phyloP scores from a whole-genome alignment of 2,329 filamentous ascomycete genomes.

The Daldinia sp. region DNA sequence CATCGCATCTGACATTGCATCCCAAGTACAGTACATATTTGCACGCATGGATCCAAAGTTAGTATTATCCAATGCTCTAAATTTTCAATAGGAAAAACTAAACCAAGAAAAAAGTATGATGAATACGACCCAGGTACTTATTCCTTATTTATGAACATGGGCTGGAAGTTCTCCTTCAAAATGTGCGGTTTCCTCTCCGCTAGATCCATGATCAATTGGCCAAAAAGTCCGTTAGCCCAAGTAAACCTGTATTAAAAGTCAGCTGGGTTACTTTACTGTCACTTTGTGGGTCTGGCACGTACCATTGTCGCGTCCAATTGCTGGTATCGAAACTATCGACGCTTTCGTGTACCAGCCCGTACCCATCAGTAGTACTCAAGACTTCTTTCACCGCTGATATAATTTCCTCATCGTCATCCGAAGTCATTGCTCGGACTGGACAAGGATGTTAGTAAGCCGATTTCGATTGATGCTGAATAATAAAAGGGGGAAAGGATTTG shows the following conservation, averaged over 20 bases:
- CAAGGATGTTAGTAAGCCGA: not conserved
- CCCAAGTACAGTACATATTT: too few species aligned
- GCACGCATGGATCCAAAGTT: too few species aligned
- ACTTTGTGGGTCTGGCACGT: constrained; percentile 31
- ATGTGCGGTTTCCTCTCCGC: constrained; percentile 72
- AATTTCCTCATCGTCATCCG: constrained; percentile 79
- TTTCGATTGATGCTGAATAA: too few species aligned
- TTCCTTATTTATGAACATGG: constrained; percentile 16
- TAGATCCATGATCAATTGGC: constrained; percentile 81
- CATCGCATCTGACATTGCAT: too few species aligned
- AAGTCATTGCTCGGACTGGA: constrained; percentile 61
- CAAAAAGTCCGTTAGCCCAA: constrained; percentile 89
- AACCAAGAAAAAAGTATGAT: too few species aligned
- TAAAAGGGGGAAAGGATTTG: not conserved
- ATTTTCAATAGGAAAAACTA: too few species aligned
- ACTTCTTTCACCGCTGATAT: constrained; percentile 66
- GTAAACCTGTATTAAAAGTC: constrained; percentile 71
- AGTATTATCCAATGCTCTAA: too few species aligned
- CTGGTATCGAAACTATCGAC: constrained; percentile 69
- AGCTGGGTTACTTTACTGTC: not conserved
- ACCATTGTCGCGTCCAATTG: constrained; percentile 56
- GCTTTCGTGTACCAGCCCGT: constrained; percentile 84
- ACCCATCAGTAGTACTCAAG: constrained; percentile 73
- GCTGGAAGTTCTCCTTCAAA: constrained; percentile 51
- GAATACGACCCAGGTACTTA: too few species aligned